Percentiles rank a stretch among this genome's conserved stretches.
Evolutionary conservation across 441 rosid species (phyloP).

Genomic region (Kokia cookei): DNA sequence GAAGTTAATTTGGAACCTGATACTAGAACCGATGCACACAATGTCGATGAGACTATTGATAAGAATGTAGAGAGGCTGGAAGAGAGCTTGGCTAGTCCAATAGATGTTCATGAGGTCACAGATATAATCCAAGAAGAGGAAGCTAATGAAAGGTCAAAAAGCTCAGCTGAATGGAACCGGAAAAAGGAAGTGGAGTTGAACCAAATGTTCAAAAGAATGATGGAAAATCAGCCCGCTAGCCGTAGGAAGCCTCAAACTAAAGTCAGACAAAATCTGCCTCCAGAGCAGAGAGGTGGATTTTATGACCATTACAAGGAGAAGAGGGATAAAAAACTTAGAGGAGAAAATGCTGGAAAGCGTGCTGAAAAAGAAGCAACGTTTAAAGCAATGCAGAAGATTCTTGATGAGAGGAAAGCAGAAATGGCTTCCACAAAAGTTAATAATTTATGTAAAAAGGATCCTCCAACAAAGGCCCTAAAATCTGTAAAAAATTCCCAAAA

Average conservation of each 20-base stretch:
- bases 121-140: conserved; percentile 21
- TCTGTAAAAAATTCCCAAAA: background rate
- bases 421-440: conserved; percentile 31
- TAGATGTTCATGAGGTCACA: conserved; percentile 17
- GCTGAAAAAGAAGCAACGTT: conserved; percentile 51
- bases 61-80: conserved; percentile 21
- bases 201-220: conserved; percentile 45
- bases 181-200: conserved; percentile 54
- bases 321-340: conserved; percentile 58
- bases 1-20: conserved; percentile 28
- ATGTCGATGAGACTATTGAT: conserved; percentile 18
- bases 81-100: conserved; percentile 15
- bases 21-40: conserved; percentile 14
- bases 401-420: conserved; percentile 47
- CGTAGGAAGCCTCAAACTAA: conserved; percentile 18
- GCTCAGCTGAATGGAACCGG: conserved; percentile 42
- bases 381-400: conserved; percentile 47
- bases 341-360: conserved; percentile 42
- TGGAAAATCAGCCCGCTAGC: conserved; percentile 27
- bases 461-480: conserved; percentile 28
- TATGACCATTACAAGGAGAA: conserved; percentile 55
- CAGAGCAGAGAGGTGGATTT: conserved; percentile 53
- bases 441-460: conserved; percentile 28
- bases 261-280: conserved; percentile 19
- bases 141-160: conserved; percentile 19